These are phyloP conservation scores for Apium graveolens DNA, from an alignment of 129 eudicot genomes.

Conservation along the genomic window DNA sequence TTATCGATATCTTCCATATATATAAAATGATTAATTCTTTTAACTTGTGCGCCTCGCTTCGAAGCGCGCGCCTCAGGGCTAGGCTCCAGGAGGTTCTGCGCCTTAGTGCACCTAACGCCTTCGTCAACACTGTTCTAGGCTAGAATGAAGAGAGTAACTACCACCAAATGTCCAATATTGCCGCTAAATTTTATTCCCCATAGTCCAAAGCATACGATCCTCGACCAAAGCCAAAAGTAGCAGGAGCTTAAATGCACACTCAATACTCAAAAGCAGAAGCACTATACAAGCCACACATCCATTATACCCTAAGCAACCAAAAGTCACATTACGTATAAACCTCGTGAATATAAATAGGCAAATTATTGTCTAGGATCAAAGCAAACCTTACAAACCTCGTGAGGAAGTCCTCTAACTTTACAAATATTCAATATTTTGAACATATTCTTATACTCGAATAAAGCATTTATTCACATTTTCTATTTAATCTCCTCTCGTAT, in stretches of 20 bases:
- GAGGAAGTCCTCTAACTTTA: no score
- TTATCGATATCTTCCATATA: no score
- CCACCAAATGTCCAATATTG: background rate
- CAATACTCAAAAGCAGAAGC: background rate
- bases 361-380: background rate
- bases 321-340: background rate
- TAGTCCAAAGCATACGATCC: background rate
- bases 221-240: background rate
- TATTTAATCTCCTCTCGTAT: background rate
- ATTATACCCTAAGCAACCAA: background rate
- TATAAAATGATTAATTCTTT: no score
- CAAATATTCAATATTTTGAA: no score
- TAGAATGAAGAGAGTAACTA: background rate
- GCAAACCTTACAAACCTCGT: background rate
- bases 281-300: background rate
- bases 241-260: background rate
- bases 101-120: no score
- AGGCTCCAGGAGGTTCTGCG: no score
- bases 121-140: background rate
- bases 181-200: background rate
- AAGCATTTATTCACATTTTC: background rate
- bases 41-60: no score
- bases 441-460: background rate
- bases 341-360: background rate
- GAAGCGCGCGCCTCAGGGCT: no score